These are phyloP conservation scores for Penicillium brasilianum DNA, from an alignment of 2,329 filamentous ascomycete genomes.

Conservation along the genomic window DNA sequence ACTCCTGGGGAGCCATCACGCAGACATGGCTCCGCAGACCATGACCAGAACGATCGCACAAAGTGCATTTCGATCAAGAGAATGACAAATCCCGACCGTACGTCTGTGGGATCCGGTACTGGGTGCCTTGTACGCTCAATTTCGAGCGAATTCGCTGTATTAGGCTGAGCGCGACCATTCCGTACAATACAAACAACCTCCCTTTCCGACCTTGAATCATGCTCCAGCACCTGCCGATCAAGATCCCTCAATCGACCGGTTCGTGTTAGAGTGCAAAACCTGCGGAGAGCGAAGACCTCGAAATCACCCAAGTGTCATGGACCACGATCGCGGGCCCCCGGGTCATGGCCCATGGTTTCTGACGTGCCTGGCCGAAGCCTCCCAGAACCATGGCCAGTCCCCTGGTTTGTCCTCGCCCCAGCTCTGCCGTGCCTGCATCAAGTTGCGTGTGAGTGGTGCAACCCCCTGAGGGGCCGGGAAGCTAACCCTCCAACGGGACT, in stretches of 20 bases:
- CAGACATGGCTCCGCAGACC: background rate
- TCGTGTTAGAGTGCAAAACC: background rate
- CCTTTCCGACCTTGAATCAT: constrained; percentile 8
- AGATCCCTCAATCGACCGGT: constrained; percentile 12
- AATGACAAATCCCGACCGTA: background rate
- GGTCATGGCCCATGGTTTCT: constrained; percentile 11
- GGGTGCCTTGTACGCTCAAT: background rate
- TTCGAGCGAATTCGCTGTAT: background rate
- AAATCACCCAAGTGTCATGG: background rate
- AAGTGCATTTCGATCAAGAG: background rate
- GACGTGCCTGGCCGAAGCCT: constrained; percentile 11
- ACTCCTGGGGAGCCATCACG: background rate
- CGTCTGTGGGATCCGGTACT: too few relatives aligned
- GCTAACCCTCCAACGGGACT: background rate
- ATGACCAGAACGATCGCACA: background rate
- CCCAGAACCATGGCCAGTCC: constrained; percentile 7
- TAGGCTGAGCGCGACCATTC: background rate
- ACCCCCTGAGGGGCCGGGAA: constrained; percentile 11
- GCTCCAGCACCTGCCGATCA: constrained; percentile 7
- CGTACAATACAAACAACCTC: background rate
- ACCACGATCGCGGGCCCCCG: background rate
- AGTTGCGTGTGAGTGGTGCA: constrained; percentile 15
- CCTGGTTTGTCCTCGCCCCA: background rate
- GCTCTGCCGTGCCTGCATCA: constrained; percentile 3
- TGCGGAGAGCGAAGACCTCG: background rate